Base-by-base conservation (phyloP, 148 eudicot genomes). In the Nyssa sinensis region DNA sequence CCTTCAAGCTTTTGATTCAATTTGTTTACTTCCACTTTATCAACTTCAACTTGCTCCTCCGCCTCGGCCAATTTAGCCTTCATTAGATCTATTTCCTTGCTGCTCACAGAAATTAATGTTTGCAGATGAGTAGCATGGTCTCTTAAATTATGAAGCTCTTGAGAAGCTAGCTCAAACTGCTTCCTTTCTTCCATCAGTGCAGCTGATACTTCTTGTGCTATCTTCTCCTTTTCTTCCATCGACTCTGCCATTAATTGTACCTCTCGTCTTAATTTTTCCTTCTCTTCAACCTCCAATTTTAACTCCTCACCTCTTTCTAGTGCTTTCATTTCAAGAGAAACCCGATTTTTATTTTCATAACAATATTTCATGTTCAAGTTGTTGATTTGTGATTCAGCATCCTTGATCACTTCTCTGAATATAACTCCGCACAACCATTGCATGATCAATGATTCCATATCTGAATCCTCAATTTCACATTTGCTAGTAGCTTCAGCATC, bases 361-460 rank as follows among this genome's bases (percentile, higher is more conserved):
- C 77, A 69, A 75, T 75, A 71, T 61, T 73, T 70, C 49, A 33
- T 59, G 66, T 78, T 67, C 67, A 85, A 64, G 14, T 74, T 66
- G 64, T 79, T 72, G 28, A 94, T 68, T 67, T 81, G 74, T 73
- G 67, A 66, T 57, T 70, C 68, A 70, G 82, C 67, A 71, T 86
- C 88, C 67, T 49, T 78, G 57, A 80, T 27, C 3, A 70, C 74
- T 79, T 88, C 92, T 74, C 69, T 78, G 66, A 78, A 83, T 35
- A 86, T 24, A 71, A 83, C 68, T 37, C 64, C 89, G 55, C 69
- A 44, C 17, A 92, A 68, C 62, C 75, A 88, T 81, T 85, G 91
- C 58, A 66, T 69, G 30, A 87, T 61, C 62, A 75, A 35, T 5
- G 71, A 76, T 32, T 87, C 89, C 23, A 82, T n/a, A 57, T 83